Percentiles rank a stretch among this genome's conserved stretches.
Conservation (phyloP, 257 asterid species). For the Eustoma russellianum region DNA sequence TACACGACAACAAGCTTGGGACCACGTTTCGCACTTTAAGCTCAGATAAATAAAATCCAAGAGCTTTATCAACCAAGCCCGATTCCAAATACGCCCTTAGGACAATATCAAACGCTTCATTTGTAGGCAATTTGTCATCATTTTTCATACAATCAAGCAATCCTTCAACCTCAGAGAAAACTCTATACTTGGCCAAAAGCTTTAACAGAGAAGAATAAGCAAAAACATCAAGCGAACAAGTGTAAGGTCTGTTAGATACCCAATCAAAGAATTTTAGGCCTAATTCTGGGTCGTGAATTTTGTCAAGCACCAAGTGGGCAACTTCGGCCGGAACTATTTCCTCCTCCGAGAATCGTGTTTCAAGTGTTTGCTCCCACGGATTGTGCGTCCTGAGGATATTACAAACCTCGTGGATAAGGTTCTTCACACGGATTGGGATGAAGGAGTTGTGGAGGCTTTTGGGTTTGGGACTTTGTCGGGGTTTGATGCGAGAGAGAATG, state of each 20-base stretch:
- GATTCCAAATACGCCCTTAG: conserved; percentile 50
- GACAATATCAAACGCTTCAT: conserved; percentile 49
- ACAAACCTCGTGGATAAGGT: conserved; percentile 48
- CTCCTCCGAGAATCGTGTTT: conserved; percentile 44
- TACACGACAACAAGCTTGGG: conserved; percentile 57
- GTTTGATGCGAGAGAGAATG: conserved; percentile 55
- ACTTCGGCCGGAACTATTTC: conserved; percentile 55
- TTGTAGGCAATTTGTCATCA: conserved; percentile 60
- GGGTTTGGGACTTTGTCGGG: conserved; percentile 34
- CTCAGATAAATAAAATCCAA: conserved; percentile 44
- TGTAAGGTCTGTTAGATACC: conserved; percentile 32
- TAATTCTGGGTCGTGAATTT: conserved; percentile 54
- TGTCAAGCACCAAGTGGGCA: conserved; percentile 88
- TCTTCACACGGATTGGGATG: conserved; percentile 31
- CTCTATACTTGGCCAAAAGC: conserved; percentile 60
- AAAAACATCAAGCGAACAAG: conserved; percentile 45
- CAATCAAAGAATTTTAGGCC: conserved; percentile 74
- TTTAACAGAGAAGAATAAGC: conserved; percentile 82
- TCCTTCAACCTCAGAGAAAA: conserved; percentile 40
- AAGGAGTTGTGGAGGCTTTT: conserved; percentile 16
- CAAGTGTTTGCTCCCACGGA: conserved; percentile 53
- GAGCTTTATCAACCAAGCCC: conserved; percentile 49
- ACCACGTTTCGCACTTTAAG: conserved; percentile 25
- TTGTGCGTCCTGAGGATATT: conserved; percentile 42
- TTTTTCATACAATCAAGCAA: conserved; percentile 42